Evolutionary conservation across 305 asterid species (phyloP), one percentile per base, ranked within the genome.

Genomic region (Andrographis paniculata): DNA sequence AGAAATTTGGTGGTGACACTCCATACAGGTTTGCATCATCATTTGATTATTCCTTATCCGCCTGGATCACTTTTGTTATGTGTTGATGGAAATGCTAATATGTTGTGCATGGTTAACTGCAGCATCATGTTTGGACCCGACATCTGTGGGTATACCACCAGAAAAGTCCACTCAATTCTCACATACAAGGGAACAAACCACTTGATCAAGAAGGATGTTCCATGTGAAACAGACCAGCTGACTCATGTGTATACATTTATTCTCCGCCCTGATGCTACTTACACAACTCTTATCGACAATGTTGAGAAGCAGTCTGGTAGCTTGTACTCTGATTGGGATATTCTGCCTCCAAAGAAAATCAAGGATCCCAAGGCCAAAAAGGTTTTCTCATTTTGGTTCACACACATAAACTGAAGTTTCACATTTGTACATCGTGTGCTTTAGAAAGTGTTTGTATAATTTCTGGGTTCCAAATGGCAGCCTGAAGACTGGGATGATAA

Each of bases 41-140:
- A 10, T 5, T 48, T 39, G 40, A 14, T 8, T 33, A 30, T 22
- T 50, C 16, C 17, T 2, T 33, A 13, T 37, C 8, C 4, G 0
- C 8, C 6, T 4, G 39, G 14, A 12, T 37, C 12, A 1, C 42
- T 37, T 37, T 37, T 14, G 16, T 37, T n/a, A 14, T 37, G 1
- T 14, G 17, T 5, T 14, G 17, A 13, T 4, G n/a, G 12, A 37
- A 14, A 2, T 37, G 17, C 16, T 37, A 1, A 14, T 14, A 13
- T 3, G 38, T 17, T 33, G 50, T 43, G 17, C 21, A 21, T 61
- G 46, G 49, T 56, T 56, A 31, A 31, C 31, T 73, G 72, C 95
- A 86, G 96, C 56, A 86, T 91, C 71, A 91, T 91, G 96, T 91
- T 91, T 77, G 99, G 99, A 61, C 99, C 99, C 17, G 96, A 91